These are phyloP conservation scores for Dendrostoma leiphaemia DNA, from an alignment of 2,329 filamentous ascomycete species.

Conservation along the genomic window DNA sequence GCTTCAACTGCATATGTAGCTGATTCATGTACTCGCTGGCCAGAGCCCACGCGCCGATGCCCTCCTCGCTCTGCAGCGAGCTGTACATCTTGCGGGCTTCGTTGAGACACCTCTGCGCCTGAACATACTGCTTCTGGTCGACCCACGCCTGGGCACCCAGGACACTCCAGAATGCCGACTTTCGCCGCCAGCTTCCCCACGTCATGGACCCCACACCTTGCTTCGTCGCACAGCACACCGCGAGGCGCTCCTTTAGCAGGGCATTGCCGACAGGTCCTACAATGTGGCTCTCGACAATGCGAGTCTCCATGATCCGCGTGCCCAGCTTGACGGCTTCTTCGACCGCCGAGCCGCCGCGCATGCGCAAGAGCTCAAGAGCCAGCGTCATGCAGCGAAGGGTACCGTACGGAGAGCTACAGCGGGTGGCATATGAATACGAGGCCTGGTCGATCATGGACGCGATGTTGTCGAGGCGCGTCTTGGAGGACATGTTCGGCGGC, in stretches of 20 bases:
- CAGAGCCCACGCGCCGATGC: constrained; percentile 47
- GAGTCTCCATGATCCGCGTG: constrained; percentile 74
- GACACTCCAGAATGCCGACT: constrained; percentile 86
- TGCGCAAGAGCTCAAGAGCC: constrained; percentile 74
- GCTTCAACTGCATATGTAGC: constrained; percentile 49
- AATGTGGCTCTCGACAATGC: constrained; percentile 75
- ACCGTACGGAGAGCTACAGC: constrained; percentile 76
- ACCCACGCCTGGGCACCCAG: constrained; percentile 84
- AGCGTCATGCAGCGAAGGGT: constrained; percentile 76
- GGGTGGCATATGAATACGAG: constrained; percentile 86
- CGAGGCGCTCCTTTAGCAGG: constrained; percentile 81
- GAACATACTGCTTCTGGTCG: constrained; percentile 69
- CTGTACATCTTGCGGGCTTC: constrained; percentile 61
- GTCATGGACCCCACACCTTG: constrained; percentile 62
- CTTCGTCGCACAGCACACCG: constrained; percentile 78
- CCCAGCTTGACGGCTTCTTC: constrained; percentile 90
- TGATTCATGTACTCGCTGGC: constrained; percentile 53
- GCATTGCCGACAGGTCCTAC: constrained; percentile 75
- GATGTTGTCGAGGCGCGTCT: constrained; percentile 75
- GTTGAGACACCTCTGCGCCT: constrained; percentile 75
- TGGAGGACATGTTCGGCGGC: constrained; percentile 68
- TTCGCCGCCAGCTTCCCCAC: constrained; percentile 73
- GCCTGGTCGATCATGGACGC: constrained; percentile 88
- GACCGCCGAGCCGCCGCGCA: constrained; percentile 74
- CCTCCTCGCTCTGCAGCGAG: constrained; percentile 46